Evolutionary conservation across 2,329 filamentous ascomycete species (phyloP), one percentile per base, ranked within the genome.

Genomic region (Ophiostoma ips): DNA sequence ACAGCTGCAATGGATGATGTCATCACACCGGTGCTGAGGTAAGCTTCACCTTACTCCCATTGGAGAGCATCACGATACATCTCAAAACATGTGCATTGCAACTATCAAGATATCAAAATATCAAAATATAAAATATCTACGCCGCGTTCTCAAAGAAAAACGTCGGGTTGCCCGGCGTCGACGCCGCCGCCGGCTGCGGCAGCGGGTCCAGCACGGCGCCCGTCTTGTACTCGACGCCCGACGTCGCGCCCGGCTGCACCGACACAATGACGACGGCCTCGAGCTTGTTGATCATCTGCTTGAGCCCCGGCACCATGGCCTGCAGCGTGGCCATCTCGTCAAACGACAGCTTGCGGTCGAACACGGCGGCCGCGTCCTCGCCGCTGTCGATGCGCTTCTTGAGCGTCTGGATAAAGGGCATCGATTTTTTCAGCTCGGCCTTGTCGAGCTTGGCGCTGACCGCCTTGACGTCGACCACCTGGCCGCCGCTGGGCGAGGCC

Each of bases 371-470:
- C 2, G 78, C 69, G 13, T 72, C 68, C 66, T 90, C 79, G 54
- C 85, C 83, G 46, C 74, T 72, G 51, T 87, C 73, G 50, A 98
- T 76, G 48, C 86, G 79, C 65, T 78, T 85, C 81, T 95, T 95
- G 53, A 96, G 71, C 7, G 65, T 69, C 69, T 96, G 89, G 46
- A 95, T 82, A 62, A 95, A 96, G 0, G 92, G 92, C 90, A 96
- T 96, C 2, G 88, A 90, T 70, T 94, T 92, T 79, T 96, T 98
- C 76, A 88, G 87, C 68, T 94, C 86, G 40, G 80, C 81, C 61
- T 94, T 94, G 58, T 79, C 80, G 52, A 95, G 82, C 61, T 81
- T 77, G 57, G 79, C 81, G 60, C 81, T 85, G 44, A 95, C 71
- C 51, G 78, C 79, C 71, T 94, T 94, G 64, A 94, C 86, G 61